phyloP scores from a whole-genome alignment of 805 yeast species.

The Brettanomyces anomalus region DNA sequence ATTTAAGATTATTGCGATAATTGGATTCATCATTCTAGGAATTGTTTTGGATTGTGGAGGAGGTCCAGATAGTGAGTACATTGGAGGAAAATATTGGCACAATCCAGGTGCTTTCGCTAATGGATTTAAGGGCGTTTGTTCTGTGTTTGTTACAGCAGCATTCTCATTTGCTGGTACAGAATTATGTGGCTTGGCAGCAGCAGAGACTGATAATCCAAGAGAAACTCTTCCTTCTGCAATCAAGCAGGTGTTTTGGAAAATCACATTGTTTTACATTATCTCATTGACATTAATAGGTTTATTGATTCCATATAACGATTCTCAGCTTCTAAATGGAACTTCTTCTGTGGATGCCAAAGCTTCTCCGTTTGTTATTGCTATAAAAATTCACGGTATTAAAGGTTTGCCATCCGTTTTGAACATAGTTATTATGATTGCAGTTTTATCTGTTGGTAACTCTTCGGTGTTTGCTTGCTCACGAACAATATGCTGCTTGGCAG shows the following conservation, averaged over 20 bases:
- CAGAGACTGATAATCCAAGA: slow-evolving; percentile 49
- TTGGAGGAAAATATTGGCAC: slow-evolving; percentile 51
- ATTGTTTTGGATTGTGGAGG: slow-evolving; percentile 49
- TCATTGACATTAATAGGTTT: slow-evolving; percentile 44
- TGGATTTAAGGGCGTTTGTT: slow-evolving; percentile 50
- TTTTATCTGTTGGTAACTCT: slow-evolving; percentile 66
- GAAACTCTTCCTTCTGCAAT: slow-evolving; percentile 51
- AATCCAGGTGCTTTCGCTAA: slow-evolving; percentile 44
- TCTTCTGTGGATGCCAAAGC: slow-evolving; percentile 44
- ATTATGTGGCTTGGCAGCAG: slow-evolving; percentile 50
- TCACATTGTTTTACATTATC: slow-evolving; percentile 42
- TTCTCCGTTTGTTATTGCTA: slow-evolving; percentile 72
- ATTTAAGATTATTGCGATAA: slow-evolving; percentile 42
- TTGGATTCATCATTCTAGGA: slow-evolving; percentile 46
- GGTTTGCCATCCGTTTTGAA: slow-evolving; percentile 65
- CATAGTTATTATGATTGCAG: slow-evolving; percentile 62
- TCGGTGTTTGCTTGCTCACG: slow-evolving; percentile 66
- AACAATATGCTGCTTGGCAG: slow-evolving; percentile 57
- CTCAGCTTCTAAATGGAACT: slow-evolving; percentile 38
- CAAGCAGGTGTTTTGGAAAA: slow-evolving; percentile 53
- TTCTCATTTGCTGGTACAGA: slow-evolving; percentile 59
- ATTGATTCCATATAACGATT: slow-evolving; percentile 46
- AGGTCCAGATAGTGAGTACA: slow-evolving; percentile 45
- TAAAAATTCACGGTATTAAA: slow-evolving; percentile 47
- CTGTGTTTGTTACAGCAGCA: slow-evolving; percentile 48